Percentiles rank a stretch among this genome's conserved stretches.
Conservation (phyloP, 345 rosid genomes). For the Hibiscus syriacus region DNA sequence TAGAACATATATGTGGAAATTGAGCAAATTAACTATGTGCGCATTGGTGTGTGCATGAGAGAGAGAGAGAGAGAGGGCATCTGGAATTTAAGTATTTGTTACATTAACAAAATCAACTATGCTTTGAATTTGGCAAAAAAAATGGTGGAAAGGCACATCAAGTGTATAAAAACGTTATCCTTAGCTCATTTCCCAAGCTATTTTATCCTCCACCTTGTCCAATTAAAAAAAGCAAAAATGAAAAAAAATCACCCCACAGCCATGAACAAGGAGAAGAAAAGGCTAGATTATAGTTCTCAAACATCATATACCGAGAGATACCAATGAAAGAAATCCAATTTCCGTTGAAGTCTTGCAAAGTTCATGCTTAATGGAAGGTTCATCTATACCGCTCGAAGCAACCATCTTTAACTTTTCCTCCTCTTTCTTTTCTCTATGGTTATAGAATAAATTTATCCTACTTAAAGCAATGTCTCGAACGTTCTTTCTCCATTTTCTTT, state of each 20-base stretch:
- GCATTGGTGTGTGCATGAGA: neutral
- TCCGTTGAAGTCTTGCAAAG: neutral
- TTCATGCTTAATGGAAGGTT: too few relatives aligned
- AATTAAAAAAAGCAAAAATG: neutral
- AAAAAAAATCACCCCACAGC: neutral
- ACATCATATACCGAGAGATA: neutral
- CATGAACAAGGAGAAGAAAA: neutral
- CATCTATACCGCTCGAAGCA: too few relatives aligned
- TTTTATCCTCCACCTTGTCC: neutral
- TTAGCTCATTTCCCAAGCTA: constrained; percentile 3
- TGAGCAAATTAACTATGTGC: neutral
- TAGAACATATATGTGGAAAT: neutral
- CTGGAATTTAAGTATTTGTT: neutral
- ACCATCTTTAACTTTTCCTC: neutral
- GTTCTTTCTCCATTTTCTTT: too few relatives aligned
- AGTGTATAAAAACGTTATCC: constrained; percentile 5
- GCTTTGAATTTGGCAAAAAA: neutral
- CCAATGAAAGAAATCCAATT: neutral
- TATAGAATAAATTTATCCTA: too few relatives aligned
- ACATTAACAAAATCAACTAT: neutral
- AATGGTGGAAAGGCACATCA: neutral
- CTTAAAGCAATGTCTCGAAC: too few relatives aligned
- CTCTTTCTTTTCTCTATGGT: neutral
- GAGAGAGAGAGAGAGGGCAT: neutral
- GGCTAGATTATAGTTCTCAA: neutral